Conservation (phyloP, 208 protist species). For the Angomonas desouzai region DNA sequence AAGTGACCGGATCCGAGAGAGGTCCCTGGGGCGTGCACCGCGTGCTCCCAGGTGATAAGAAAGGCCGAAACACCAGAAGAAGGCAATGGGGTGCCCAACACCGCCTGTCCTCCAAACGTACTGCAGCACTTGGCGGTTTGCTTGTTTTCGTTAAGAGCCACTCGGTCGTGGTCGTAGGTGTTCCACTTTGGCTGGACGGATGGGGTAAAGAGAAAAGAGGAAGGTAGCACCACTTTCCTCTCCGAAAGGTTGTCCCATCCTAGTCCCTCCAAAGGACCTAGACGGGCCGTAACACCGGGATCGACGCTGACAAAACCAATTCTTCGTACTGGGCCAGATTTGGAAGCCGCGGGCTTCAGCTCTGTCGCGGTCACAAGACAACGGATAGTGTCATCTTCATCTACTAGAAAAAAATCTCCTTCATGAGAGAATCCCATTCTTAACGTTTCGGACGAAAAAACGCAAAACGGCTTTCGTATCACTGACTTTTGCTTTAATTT, state of each 20-base stretch:
- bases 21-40: constrained; percentile 40
- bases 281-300: constrained; percentile 17
- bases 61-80: constrained; percentile 66
- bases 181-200: constrained; percentile 57
- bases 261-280: background rate
- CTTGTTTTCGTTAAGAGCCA: constrained; percentile 53
- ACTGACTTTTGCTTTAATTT: constrained; percentile 17
- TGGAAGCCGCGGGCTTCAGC: constrained; percentile 11
- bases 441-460: constrained; percentile 61
- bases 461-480: constrained; percentile 55
- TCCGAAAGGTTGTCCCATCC: background rate
- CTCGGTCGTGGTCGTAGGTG: constrained; percentile 41
- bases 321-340: constrained; percentile 12
- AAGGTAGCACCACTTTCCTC: constrained; percentile 10
- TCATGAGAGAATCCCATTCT: constrained; percentile 72
- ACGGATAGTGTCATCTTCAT: constrained; percentile 68
- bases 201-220: background rate
- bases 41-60: constrained; percentile 66
- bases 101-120: constrained; percentile 56
- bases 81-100: constrained; percentile 70
- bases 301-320: constrained; percentile 62
- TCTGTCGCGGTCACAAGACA: constrained; percentile 56
- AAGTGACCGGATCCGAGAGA: constrained; percentile 85
- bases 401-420: constrained; percentile 77
- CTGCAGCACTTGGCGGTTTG: constrained; percentile 57